Evolutionary conservation across 2,329 filamentous ascomycete genomes (phyloP).

Genomic region (Fusarium metavorans): DNA sequence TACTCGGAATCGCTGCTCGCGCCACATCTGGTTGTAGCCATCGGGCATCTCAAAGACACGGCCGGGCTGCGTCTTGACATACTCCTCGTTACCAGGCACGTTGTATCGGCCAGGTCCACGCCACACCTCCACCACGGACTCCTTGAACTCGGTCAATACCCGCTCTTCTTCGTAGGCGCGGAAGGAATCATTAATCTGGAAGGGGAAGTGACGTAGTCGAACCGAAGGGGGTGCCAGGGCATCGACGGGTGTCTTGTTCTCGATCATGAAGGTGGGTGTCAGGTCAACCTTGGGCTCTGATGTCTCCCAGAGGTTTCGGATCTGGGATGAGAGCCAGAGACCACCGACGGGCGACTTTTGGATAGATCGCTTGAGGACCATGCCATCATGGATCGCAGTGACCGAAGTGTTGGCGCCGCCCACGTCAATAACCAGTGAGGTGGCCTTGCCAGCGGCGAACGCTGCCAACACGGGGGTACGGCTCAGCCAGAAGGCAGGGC

Average conservation of each 20-base stretch:
- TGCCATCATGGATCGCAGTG: conserved; percentile 92
- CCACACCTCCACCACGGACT: conserved; percentile 96
- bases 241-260: conserved; percentile 89
- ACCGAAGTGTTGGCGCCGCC: conserved; percentile 90
- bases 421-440: conserved; percentile 91
- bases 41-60: conserved; percentile 97
- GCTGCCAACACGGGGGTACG: conserved; percentile 90
- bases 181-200: conserved; percentile 76
- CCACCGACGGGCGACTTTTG: conserved; percentile 88
- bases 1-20: conserved; percentile 85
- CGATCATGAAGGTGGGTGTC: conserved; percentile 87
- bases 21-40: conserved; percentile 95
- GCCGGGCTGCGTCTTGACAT: conserved; percentile 77
- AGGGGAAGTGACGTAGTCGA: conserved; percentile 76
- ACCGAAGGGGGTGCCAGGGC: conserved; percentile 84
- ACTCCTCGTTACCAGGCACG: conserved; percentile 79
- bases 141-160: conserved; percentile 95
- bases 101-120: conserved; percentile 78
- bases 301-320: conserved; percentile 81
- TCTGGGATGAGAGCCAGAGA: conserved; percentile 89
- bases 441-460: conserved; percentile 93
- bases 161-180: conserved; percentile 90
- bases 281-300: conserved; percentile 78
- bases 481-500: conserved; percentile 93
- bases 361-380: conserved; percentile 91